Evolutionary conservation across 2,329 filamentous ascomycete species (phyloP), one percentile per base, ranked within the genome.

Genomic region (Cadophora malorum): DNA sequence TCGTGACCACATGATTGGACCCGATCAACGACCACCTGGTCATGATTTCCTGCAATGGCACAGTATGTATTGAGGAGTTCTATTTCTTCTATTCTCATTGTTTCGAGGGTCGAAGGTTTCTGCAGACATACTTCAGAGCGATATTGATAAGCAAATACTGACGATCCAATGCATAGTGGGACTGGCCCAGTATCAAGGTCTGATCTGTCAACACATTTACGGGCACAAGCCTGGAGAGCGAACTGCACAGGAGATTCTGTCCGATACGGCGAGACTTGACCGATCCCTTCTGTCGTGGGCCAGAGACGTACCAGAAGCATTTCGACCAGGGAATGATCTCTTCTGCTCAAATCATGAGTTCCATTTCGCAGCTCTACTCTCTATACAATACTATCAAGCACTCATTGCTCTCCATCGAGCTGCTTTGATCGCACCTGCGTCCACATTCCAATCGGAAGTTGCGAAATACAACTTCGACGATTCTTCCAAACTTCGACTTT

Each of bases 351-450:
- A 31, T 52, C 23, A 52, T 16, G 23, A 63, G 19, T 47, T 63
- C 28, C 60, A 45, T 47, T 21, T 50, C 9, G 41, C 60, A 7
- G 60, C 41, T 6, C 28, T 63, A 33, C 41, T 63, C 4, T 63
- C 60, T 28, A 63, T 63, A 28, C 60, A 63, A 50, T 63, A 63
- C 28, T 63, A 63, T 25, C 60, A 63, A 47, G 47, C 60, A 7
- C 28, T 63, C 35, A 63, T 63, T 50, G 38, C 60, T 31, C 41
- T 63, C 7, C 60, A 63, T 33, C 41, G 60, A 2, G 60, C 60
- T 31, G 60, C 60, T 4, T n/a, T 63, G 21, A 31, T 63, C 23
- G 28, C 41, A 19, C 60, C 60, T 10, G 23, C 35, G 5, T 49
- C 41, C 1, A 47, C 38, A 8, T 63, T 63, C 23, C 41, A n/a